phyloP scores from a whole-genome alignment of 768 basidiomycete genomes.

The Panaeolus papilionaceus region DNA sequence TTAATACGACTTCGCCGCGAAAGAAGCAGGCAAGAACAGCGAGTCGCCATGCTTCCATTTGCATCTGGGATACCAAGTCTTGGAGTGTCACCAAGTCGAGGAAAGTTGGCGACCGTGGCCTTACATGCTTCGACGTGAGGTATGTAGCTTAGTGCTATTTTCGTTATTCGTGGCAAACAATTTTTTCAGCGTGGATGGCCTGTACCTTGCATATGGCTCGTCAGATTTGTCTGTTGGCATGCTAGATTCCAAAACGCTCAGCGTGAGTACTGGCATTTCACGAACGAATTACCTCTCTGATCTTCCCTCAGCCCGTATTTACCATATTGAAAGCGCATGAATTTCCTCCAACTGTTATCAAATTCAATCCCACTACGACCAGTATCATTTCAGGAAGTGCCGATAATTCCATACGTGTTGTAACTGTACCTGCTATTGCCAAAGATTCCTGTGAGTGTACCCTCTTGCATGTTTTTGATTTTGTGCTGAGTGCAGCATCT shows the following conservation, averaged over 20 bases:
- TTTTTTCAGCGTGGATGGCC: constrained; percentile 72
- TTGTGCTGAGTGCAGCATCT: constrained; percentile 34
- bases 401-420: constrained; percentile 85
- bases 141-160: constrained; percentile 36
- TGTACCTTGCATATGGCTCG: constrained; percentile 82
- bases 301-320: constrained; percentile 70
- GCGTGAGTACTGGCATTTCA: constrained; percentile 52
- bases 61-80: constrained; percentile 74
- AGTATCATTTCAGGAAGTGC: constrained; percentile 89
- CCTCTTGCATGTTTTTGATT: constrained; percentile 1
- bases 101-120: constrained; percentile 77
- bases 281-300: background rate
- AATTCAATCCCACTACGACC: constrained; percentile 85
- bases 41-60: constrained; percentile 66
- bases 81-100: constrained; percentile 73
- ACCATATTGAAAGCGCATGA: constrained; percentile 94
- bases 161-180: background rate
- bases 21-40: constrained; percentile 57
- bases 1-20: constrained; percentile 73
- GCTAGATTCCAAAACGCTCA: constrained; percentile 77
- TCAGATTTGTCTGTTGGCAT: constrained; percentile 88
- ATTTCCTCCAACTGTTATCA: constrained; percentile 88
- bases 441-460: constrained; percentile 57
- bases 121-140: constrained; percentile 93
- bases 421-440: constrained; percentile 47